Evolutionary conservation across 345 rosid genomes (phyloP), one percentile per base, ranked within the genome.

Genomic region (Brassica carinata): DNA sequence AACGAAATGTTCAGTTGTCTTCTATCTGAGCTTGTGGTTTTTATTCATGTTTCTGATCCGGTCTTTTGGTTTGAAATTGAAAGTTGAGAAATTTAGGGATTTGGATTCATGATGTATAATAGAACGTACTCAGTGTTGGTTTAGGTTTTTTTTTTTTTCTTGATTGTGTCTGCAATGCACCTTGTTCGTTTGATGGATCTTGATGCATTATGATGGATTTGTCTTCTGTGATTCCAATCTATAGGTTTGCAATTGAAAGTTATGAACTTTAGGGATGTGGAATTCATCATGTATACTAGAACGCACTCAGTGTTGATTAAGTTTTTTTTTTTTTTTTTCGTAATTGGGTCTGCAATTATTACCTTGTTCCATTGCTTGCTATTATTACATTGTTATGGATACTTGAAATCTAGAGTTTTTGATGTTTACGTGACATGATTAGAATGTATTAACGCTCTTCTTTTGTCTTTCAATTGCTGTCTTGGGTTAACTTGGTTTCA

Each of bases 291-390:
- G 13, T 72, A 10, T 59, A 1, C 29, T 10, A 61, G 64, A 23
- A 55, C 10, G 62, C 26, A 15, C 8, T 15, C 68, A 43, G 62
- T 58, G 63, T 38, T 73, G 7, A 2, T 53, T 53, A 13, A 4
- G 6, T n/a, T 53, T 30, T 34, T n/a, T 33, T 53, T n/a, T 33
- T 53, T 66, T 53, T 48, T 31, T 36, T 51, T 7, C 3, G 7
- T 7, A 30, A 40, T 62, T 45, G 15, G 19, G 69, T 59, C 74
- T 36, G 57, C 27, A 36, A 7, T n/a, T 51, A 18, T 14, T 53
- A 31, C 27, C 2, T 75, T 76, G 66, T 55, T 53, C 31, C 36
- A 13, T 61, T 77, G 74, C 15, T 63, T 70, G 31, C 1, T 69
- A 34, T 18, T 77, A 3, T 23, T 48, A 33, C 53, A 19, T 70